These are phyloP conservation scores for Pseudisothecium myosuroides DNA, from an alignment of 225 moss, liverwort and hornwort species.

Conservation along the genomic window DNA sequence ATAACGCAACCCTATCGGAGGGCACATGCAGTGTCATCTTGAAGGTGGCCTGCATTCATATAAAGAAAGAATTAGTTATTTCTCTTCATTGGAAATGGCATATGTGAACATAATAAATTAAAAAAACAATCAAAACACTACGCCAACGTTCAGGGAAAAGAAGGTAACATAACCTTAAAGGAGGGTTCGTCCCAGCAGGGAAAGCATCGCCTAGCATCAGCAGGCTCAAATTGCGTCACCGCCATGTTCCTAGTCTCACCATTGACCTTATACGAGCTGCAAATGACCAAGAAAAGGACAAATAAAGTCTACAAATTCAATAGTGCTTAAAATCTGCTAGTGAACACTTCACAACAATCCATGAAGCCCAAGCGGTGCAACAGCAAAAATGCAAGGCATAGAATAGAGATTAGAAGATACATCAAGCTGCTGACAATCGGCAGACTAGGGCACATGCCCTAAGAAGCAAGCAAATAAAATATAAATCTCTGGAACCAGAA, in stretches of 20 bases:
- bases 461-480: not conserved
- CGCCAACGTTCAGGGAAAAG: not conserved
- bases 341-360: not conserved
- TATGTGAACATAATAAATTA: not conserved
- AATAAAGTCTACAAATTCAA: not conserved
- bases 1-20: slow-evolving; percentile 50
- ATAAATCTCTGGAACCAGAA: not conserved
- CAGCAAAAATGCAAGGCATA: not conserved
- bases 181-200: slow-evolving; percentile 82
- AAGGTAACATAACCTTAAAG: slow-evolving; percentile 33
- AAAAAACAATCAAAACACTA: not conserved
- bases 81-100: not conserved
- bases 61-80: not conserved
- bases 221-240: slow-evolving; percentile 70
- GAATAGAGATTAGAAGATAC: not conserved
- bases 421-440: not conserved
- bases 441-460: not conserved
- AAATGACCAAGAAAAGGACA: not conserved
- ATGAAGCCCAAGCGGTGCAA: not conserved
- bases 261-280: slow-evolving; percentile 52
- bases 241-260: slow-evolving; percentile 70
- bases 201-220: slow-evolving; percentile 73
- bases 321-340: not conserved
- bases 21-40: slow-evolving; percentile 65
- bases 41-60: slow-evolving; percentile 49